These are phyloP conservation scores for Mucor velutinosus DNA, from an alignment of 371 early-diverging fungal species.

Conservation along the genomic window DNA sequence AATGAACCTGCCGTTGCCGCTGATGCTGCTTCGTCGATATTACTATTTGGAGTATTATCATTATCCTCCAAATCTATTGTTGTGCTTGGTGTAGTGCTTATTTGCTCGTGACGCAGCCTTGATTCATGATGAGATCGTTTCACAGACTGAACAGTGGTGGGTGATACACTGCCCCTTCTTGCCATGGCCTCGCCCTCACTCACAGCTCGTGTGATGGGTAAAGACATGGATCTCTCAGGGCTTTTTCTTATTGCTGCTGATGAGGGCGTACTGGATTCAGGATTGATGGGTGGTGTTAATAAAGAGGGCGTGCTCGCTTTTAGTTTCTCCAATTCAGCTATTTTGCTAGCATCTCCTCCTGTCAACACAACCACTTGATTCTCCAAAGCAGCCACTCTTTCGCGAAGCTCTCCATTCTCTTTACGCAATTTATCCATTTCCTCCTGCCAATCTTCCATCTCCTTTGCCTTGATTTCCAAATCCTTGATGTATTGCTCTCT, in stretches of 20 bases:
- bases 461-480: conserved; percentile 45
- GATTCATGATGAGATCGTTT: not conserved
- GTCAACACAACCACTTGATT: conserved; percentile 17
- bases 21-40: not conserved
- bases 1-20: conserved; percentile 6
- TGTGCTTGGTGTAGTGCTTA: too few relatives aligned
- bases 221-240: conserved; percentile 5
- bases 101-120: conserved; percentile 5
- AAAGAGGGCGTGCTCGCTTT: conserved; percentile 19
- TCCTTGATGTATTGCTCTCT: conserved; percentile 53
- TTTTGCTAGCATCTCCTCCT: conserved; percentile 11
- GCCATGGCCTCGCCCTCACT: not conserved
- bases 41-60: not conserved
- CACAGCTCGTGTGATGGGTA: not conserved
- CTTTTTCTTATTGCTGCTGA: not conserved
- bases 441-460: conserved; percentile 51
- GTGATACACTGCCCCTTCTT: conserved; percentile 7
- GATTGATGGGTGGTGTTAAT: not conserved
- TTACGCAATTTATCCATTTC: conserved; percentile 44
- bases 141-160: not conserved
- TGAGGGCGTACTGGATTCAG: not conserved
- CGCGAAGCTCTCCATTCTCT: conserved; percentile 41
- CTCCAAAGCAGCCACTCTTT: conserved; percentile 15
- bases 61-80: not conserved
- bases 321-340: conserved; percentile 6